Evolutionary conservation across 129 eudicot species (phyloP).

Genomic region (Helianthus tuberosus): DNA sequence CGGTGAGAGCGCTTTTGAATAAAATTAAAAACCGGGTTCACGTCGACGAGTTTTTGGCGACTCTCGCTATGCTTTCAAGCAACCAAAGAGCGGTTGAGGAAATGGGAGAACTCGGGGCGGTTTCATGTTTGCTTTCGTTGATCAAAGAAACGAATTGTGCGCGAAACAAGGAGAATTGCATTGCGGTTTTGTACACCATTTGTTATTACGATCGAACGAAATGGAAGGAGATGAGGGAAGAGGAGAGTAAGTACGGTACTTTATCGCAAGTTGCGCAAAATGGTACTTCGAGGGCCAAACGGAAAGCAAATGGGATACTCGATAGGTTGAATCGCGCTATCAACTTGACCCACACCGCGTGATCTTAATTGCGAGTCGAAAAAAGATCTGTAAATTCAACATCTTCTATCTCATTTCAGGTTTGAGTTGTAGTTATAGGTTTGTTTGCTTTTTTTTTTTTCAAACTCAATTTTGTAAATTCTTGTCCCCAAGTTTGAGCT

Average conservation of each 20-base stretch:
- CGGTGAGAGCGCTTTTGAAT: constrained; percentile 65
- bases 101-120: constrained; percentile 81
- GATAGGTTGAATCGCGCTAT: constrained; percentile 69
- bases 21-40: constrained; percentile 56
- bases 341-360: constrained; percentile 90
- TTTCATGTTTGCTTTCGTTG: constrained; percentile 64
- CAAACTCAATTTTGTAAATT: constrained; percentile 54
- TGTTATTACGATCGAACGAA: constrained; percentile 76
- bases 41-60: constrained; percentile 79
- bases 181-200: constrained; percentile 66
- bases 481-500: constrained; percentile 49
- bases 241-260: constrained; percentile 65
- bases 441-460: constrained; percentile 29
- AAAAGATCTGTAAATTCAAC: constrained; percentile 67
- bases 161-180: constrained; percentile 81
- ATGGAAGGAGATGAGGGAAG: constrained; percentile 88
- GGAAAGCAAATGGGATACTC: constrained; percentile 89
- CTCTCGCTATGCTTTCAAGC: constrained; percentile 89
- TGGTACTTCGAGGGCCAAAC: constrained; percentile 94
- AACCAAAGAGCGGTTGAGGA: constrained; percentile 84
- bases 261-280: constrained; percentile 80
- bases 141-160: constrained; percentile 74
- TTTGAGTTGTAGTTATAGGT: constrained; percentile 33
- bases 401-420: constrained; percentile 29
- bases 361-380: constrained; percentile 30